Percentiles rank a stretch among this genome's conserved stretches.
phyloP scores from a whole-genome alignment of 163 green algal genomes.

The Prototheca cutis region DNA sequence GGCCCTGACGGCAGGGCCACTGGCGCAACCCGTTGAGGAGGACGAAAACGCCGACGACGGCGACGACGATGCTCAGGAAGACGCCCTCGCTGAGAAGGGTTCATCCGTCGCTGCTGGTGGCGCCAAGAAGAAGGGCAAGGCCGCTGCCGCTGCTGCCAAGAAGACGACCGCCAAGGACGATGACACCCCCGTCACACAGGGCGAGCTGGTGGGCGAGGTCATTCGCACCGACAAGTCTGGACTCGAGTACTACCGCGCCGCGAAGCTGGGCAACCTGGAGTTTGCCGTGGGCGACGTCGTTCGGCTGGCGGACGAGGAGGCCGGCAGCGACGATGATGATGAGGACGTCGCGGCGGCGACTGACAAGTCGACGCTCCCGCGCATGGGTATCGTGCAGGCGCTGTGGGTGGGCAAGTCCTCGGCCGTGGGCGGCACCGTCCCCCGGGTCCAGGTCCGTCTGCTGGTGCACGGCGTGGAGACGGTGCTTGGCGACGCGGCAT shows the following conservation, averaged over 20 bases:
- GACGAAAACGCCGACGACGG: constrained; percentile 43
- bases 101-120: no score
- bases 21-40: constrained; percentile 38
- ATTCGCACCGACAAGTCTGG: neutral
- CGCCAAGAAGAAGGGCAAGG: constrained; percentile 33
- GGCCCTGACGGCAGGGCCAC: constrained; percentile 6
- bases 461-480: constrained; percentile 67
- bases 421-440: neutral
- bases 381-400: constrained; percentile 60
- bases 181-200: no score
- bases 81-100: constrained; percentile 39
- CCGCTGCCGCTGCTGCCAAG: neutral
- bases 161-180: no score
- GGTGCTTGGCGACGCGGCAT: constrained; percentile 78
- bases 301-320: constrained; percentile 23
- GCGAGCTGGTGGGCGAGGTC: neutral
- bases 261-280: constrained; percentile 29
- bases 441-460: constrained; percentile 52
- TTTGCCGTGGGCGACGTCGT: constrained; percentile 45
- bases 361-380: constrained; percentile 4
- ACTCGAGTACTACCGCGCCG: neutral
- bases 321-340: constrained; percentile 13
- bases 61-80: constrained; percentile 36
- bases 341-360: constrained; percentile 8
- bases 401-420: constrained; percentile 56